These are phyloP conservation scores for Eucalyptus urophylla DNA, from an alignment of 345 rosid species.

Conservation along the genomic window DNA sequence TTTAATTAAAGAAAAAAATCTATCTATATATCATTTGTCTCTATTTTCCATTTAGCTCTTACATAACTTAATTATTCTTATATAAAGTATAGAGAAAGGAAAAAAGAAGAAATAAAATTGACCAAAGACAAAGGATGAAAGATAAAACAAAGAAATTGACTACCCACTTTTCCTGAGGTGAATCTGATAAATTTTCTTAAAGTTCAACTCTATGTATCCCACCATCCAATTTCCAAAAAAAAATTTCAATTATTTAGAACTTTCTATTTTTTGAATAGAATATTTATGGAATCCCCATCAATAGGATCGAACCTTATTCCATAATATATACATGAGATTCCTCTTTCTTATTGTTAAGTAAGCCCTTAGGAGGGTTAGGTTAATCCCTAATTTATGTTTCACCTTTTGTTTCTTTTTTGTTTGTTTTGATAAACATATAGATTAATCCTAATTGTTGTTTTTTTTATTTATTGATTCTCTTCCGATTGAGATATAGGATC, in stretches of 20 bases:
- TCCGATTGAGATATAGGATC: no score
- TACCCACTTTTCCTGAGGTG: neutral
- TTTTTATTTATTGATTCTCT: no score
- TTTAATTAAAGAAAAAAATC: neutral
- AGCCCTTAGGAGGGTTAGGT: no score
- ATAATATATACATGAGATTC: no score
- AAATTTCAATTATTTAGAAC: no score
- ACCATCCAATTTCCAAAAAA: no score
- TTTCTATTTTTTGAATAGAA: no score
- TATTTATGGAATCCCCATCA: neutral
- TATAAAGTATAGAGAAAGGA: neutral
- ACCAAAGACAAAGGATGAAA: neutral
- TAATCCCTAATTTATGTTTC: no score
- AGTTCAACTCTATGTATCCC: no score
- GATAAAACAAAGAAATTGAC: neutral
- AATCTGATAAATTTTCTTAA: neutral
- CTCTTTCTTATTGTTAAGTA: neutral
- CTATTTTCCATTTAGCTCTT: neutral
- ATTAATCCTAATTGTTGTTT: rapidly evolving
- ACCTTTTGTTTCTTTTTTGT: no score
- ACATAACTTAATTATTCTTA: neutral
- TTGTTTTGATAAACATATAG: no score
- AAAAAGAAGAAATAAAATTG: neutral
- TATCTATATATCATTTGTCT: neutral
- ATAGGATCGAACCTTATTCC: neutral